Evolutionary conservation across 2,329 filamentous ascomycete species (phyloP).

Genomic region (Exophiala phaeomuriformis): DNA sequence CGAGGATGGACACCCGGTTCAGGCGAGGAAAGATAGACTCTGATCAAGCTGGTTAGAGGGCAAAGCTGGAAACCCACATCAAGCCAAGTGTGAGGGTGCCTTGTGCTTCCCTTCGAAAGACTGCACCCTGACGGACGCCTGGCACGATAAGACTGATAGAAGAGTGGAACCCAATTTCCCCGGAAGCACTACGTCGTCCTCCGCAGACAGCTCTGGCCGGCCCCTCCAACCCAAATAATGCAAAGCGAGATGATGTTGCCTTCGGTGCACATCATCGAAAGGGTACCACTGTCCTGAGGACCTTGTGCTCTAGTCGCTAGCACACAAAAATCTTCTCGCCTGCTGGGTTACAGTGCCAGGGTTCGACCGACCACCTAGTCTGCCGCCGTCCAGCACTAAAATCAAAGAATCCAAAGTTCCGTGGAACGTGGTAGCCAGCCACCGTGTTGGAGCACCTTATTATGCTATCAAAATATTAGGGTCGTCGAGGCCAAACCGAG

Average conservation of each 20-base stretch:
- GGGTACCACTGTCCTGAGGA: not conserved
- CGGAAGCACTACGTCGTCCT: conserved; percentile 24
- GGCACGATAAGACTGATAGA: conserved; percentile 19
- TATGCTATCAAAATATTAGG: not conserved
- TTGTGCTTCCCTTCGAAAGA: not conserved
- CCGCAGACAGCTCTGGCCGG: conserved; percentile 15
- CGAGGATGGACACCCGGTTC: not conserved
- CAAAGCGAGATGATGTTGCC: conserved; percentile 5
- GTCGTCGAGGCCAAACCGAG: too few species aligned
- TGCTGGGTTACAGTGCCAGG: conserved; percentile 2
- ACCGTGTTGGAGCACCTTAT: not conserved
- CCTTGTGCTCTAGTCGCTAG: not conserved
- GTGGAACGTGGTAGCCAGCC: not conserved
- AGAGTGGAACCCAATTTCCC: conserved; percentile 25
- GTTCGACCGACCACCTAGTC: conserved; percentile 10
- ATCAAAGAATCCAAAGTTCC: not conserved
- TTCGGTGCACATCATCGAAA: not conserved
- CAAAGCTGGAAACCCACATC: not conserved
- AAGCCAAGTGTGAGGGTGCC: not conserved
- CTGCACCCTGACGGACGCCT: conserved; percentile 11
- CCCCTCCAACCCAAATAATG: not conserved
- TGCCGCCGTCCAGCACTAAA: conserved; percentile 3
- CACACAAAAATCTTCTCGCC: too few species aligned
- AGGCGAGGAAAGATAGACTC: not conserved
- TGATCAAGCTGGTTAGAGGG: not conserved